Evolutionary conservation across 2,329 filamentous ascomycete species (phyloP).

Genomic region (Beauveria asiatica): DNA sequence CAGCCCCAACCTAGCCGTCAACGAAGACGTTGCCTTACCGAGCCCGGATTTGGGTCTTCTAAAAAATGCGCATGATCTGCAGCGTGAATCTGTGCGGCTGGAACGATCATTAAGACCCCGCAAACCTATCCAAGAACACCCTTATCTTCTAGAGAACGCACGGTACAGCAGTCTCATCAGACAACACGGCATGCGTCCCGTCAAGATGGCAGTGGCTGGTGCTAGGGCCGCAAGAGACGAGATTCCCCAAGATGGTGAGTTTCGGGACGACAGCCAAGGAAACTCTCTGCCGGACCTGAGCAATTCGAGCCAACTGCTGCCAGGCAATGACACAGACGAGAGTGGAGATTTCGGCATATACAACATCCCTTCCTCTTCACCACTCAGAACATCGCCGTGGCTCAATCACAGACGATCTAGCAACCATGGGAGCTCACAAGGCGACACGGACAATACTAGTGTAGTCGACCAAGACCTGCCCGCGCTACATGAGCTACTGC

Average conservation of each 20-base stretch:
- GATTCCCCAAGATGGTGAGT: constrained; percentile 41
- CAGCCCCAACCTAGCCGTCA: not conserved
- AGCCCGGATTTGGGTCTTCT: constrained; percentile 10
- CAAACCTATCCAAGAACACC: constrained; percentile 53
- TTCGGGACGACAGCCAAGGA: constrained; percentile 43
- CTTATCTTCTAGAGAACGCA: constrained; percentile 48
- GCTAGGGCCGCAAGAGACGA: constrained; percentile 26
- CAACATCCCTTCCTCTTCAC: constrained; percentile 22
- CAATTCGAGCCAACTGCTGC: constrained; percentile 28
- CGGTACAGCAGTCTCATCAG: constrained; percentile 45
- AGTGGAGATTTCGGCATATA: constrained; percentile 13
- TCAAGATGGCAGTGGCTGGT: constrained; percentile 32
- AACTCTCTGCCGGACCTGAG: constrained; percentile 22
- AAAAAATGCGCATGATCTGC: constrained; percentile 2
- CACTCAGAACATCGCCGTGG: constrained; percentile 21
- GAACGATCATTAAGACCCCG: constrained; percentile 47
- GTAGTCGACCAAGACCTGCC: constrained; percentile 30
- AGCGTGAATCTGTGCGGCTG: constrained; percentile 24
- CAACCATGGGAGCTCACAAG: constrained; percentile 27
- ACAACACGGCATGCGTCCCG: constrained; percentile 45
- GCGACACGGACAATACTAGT: constrained; percentile 30
- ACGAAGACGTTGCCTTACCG: not conserved
- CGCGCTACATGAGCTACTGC: constrained; percentile 26
- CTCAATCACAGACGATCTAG: constrained; percentile 20
- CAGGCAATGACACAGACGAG: constrained; percentile 13